phyloP scores from a whole-genome alignment of 768 basidiomycete genomes.

The Phlegmacium glaucopus region DNA sequence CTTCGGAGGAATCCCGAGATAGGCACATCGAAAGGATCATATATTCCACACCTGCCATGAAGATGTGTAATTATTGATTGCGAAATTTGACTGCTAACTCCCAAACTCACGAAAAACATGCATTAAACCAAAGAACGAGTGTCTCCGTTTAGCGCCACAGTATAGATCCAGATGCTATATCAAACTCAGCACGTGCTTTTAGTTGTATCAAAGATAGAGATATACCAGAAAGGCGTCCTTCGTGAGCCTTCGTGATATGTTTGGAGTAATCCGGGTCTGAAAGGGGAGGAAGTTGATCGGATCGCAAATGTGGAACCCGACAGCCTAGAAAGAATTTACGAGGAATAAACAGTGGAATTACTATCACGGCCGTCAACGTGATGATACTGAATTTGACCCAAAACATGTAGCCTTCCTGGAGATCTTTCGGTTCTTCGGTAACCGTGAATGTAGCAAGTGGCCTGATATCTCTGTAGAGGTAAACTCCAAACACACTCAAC shows the following conservation, averaged over 20 bases:
- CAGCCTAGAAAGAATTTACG: conserved; percentile 46
- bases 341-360: conserved; percentile 53
- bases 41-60: neutral
- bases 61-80: conserved; percentile 2
- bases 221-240: conserved; percentile 11
- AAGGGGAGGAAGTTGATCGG: no score
- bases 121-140: conserved; percentile 43
- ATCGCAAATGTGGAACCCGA: conserved; percentile 34
- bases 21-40: neutral
- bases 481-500: conserved; percentile 36
- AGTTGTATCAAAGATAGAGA: conserved; percentile 15
- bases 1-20: conserved; percentile 9
- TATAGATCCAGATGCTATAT: conserved; percentile 46
- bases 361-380: conserved; percentile 34
- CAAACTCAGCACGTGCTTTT: neutral
- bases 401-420: conserved; percentile 38
- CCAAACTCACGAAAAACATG: no score
- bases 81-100: no score
- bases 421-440: conserved; percentile 39
- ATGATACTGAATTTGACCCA: conserved; percentile 48
- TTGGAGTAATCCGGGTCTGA: conserved; percentile 49
- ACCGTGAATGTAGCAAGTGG: conserved; percentile 50
- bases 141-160: conserved; percentile 38
- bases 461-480: conserved; percentile 52
- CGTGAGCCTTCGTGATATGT: conserved; percentile 17